These are phyloP conservation scores for Kwoniella newhampshirensis DNA, from an alignment of 768 basidiomycete species.

Conservation along the genomic window DNA sequence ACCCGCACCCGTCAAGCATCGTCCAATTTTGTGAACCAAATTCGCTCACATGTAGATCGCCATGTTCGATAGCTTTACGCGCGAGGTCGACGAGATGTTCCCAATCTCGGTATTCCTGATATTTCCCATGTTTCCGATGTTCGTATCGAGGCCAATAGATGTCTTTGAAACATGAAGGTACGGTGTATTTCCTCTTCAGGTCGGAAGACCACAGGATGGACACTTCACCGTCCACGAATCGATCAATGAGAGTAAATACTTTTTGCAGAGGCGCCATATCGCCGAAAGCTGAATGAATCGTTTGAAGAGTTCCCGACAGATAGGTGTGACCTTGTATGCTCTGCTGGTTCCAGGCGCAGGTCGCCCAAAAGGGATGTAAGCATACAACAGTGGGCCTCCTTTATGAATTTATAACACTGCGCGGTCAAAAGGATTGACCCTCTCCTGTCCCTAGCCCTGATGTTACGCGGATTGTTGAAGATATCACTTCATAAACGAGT, in stretches of 20 bases:
- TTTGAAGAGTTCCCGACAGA: too few species aligned
- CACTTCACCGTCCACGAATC: slow-evolving; percentile 9
- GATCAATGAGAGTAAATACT: background rate
- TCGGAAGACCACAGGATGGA: background rate
- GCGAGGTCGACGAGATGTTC: slow-evolving; percentile 5
- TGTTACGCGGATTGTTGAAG: background rate
- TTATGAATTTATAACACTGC: too few species aligned
- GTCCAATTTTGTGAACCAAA: background rate
- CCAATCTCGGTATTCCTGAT: slow-evolving; percentile 6
- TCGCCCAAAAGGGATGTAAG: too few species aligned
- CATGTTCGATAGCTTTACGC: slow-evolving; percentile 1
- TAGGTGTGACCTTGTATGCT: too few species aligned
- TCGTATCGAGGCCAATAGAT: background rate
- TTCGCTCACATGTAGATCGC: slow-evolving; percentile 9
- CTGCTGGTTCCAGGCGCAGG: too few species aligned
- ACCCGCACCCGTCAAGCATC: background rate
- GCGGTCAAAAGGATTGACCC: too few species aligned
- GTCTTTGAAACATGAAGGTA: slow-evolving; percentile 5
- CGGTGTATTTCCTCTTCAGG: background rate
- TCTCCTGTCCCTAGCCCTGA: background rate
- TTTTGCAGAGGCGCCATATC: background rate
- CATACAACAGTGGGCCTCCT: too few species aligned
- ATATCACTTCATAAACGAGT: too few species aligned
- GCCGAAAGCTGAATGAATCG: too few species aligned
- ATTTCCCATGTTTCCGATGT: background rate